These are phyloP conservation scores for Magnolia sinica DNA, from an alignment of 164 flowering plant genomes.

Conservation along the genomic window DNA sequence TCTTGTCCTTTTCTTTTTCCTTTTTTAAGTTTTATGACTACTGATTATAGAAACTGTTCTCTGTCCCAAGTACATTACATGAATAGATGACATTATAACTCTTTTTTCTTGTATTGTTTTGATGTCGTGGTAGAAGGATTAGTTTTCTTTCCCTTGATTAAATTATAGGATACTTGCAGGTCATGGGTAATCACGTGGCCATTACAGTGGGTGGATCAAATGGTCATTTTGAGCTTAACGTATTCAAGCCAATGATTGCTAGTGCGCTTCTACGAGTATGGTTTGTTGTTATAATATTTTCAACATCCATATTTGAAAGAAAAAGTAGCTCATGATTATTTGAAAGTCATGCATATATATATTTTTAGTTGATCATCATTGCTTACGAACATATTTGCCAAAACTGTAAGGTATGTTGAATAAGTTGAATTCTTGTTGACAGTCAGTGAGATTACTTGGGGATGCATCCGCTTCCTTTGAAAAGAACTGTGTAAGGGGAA, in stretches of 20 bases:
- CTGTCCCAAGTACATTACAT: not conserved
- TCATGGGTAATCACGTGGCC: conserved; percentile 97
- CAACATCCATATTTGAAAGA: not conserved
- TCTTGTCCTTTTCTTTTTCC: too few relatives aligned
- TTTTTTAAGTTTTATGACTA: too few relatives aligned
- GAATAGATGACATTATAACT: not conserved
- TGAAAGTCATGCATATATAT: not conserved
- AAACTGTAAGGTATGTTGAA: not conserved
- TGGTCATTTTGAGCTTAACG: conserved; percentile 98
- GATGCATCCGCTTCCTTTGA: conserved; percentile 98
- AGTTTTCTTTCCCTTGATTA: not conserved
- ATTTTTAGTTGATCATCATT: not conserved
- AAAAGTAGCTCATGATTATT: not conserved
- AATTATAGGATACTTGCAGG: conserved; percentile 37
- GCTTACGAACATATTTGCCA: not conserved
- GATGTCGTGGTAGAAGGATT: not conserved
- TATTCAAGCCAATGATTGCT: conserved; percentile 95
- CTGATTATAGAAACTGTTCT: not conserved
- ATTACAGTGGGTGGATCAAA: conserved; percentile 90
- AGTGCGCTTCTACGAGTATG: conserved; percentile 77
- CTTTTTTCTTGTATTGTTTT: not conserved
- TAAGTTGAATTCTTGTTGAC: conserved; percentile 17
- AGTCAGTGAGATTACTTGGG: conserved; percentile 89
- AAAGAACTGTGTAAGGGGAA: conserved; percentile 93
- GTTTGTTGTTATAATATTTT: not conserved